Base-by-base conservation (phyloP, 495 filamentous ascomycete species). In the Hypoxylon cercidicola region DNA sequence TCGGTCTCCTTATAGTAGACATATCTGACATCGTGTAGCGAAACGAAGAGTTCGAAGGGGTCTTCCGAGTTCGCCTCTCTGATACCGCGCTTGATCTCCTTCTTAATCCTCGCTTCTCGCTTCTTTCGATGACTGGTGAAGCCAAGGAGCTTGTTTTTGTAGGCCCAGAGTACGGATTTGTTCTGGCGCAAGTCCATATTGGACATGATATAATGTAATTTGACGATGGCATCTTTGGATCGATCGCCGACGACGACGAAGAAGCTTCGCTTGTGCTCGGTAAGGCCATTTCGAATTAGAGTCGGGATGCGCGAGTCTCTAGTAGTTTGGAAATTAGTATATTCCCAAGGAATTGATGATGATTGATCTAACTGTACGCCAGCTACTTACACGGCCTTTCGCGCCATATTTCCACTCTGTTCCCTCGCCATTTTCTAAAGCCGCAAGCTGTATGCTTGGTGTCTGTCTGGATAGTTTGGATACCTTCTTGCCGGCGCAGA, bases 1-100 rank as follows among this genome's bases (percentile, higher is more conserved):
- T 99, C 96, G n/a, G 96, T 98, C 78, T 99, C 96, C 78, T 99
- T 99, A 82, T 99, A 99, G 84, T 97, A 99, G 37, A 94, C 91
- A 86, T 98, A 99, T 66, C 96, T 91, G 69, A 99, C 97, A 73
- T 97, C 93, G 77, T 97, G 90, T 55, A 97, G 87, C 16, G 92
- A 93, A 73, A 99, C 89, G 79, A 99, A 99, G 62, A 98, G 84
- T 81, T 99, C 96, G 79, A 99, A 99, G 0, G 96, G 91, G 70
- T 98, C 96, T 70, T 97, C 93, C 44, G 89, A 87, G 75, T 99
- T 97, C n/a, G 90, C 86, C 75, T 99, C 96, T 62, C 95, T 84
- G 55, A 93, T 93, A 16, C 96, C 96, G 61, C 93, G 87, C 80
- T 96, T 98, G 79, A 99, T 93, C 71, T 98, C 94, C 73, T 93